These are phyloP conservation scores for Kodamaea derodonti DNA, from an alignment of 1,139 yeast genomes.

Conservation along the genomic window DNA sequence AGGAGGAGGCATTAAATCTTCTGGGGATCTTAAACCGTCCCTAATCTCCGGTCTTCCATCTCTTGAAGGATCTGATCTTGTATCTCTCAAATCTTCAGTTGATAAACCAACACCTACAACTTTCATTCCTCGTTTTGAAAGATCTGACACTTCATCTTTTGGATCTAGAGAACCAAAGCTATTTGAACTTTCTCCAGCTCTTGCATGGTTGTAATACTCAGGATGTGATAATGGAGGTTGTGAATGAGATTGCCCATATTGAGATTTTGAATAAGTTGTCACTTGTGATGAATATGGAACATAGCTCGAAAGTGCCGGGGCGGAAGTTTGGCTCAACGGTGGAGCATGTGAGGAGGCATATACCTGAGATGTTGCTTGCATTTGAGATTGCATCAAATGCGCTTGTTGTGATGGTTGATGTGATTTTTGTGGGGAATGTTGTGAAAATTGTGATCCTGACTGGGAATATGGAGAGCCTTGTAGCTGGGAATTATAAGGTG, in stretches of 20 bases:
- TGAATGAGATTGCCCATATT: background rate
- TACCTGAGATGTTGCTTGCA: background rate
- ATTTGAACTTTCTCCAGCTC: slow-evolving; percentile 6
- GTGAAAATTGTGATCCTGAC: too few relatives aligned
- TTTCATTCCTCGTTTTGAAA: slow-evolving; percentile 1
- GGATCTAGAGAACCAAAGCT: slow-evolving; percentile 32
- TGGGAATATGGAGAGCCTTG: background rate
- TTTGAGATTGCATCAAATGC: background rate
- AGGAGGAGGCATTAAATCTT: slow-evolving; percentile 26
- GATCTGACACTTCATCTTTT: slow-evolving; percentile 10
- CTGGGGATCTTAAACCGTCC: slow-evolving; percentile 10
- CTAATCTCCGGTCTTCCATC: slow-evolving; percentile 4
- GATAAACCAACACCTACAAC: background rate
- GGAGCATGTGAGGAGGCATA: background rate
- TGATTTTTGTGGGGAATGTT: background rate
- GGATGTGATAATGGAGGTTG: background rate
- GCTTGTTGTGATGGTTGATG: background rate
- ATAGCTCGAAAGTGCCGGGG: background rate
- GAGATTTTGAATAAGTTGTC: background rate
- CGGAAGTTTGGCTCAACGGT: background rate
- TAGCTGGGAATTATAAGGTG: background rate
- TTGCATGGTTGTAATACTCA: slow-evolving; percentile 6
- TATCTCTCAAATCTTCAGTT: background rate
- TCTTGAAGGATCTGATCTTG: slow-evolving; percentile 5
- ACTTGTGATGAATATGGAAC: background rate